Base-by-base conservation (phyloP, 2,329 filamentous ascomycete genomes). In the Domatiomyces catenatus region DNA sequence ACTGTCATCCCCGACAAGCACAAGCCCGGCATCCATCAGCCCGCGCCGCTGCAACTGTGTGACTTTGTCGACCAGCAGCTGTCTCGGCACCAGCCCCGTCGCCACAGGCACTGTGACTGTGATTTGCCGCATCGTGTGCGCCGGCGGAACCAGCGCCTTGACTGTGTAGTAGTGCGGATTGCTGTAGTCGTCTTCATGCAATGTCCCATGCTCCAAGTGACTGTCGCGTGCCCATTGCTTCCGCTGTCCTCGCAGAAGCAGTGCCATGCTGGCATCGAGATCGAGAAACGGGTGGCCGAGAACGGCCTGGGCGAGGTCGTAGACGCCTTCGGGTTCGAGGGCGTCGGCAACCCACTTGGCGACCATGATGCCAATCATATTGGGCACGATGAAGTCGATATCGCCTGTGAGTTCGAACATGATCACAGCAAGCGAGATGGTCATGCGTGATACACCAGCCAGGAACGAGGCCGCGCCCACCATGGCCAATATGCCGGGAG, bases 391-490 rank as follows among this genome's bases (percentile, higher is more conserved):
- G 60, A 77, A 79, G 52, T 75, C 71, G 6, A 79, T 68, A 56
- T 78, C 75, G 42, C 76, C 76, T 0, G 76, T 79, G 6, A 80
- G 67, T 60, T 77, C 75, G 61, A 79, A 79, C 75, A 79, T 79
- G 62, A 79, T 77, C 42, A 79, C 76, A 7, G 72, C 71, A 5
- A 80, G 66, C 1, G 71, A 74, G 8, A 79, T 72, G 0, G 76
- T 79, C 75, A 79, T 79, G 39, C 76, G 66, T 8, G 71, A 73
- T 1, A 79, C 75, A 5, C 76, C 76, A 0, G 75, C 76, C 0
- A 80, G 69, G 58, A 79, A 79, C 0, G 75, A 75, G 2, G 73
- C 75, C 0, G 76, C 71, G 1, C 75, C 76, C 8, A 80, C 75
- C 73, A 80, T 77, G 50, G 76, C 76, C 60, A 79, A 79, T 48